Evolutionary conservation across 2,329 filamentous ascomycete species (phyloP).

Genomic region (Bimuria novae-zelandiae): DNA sequence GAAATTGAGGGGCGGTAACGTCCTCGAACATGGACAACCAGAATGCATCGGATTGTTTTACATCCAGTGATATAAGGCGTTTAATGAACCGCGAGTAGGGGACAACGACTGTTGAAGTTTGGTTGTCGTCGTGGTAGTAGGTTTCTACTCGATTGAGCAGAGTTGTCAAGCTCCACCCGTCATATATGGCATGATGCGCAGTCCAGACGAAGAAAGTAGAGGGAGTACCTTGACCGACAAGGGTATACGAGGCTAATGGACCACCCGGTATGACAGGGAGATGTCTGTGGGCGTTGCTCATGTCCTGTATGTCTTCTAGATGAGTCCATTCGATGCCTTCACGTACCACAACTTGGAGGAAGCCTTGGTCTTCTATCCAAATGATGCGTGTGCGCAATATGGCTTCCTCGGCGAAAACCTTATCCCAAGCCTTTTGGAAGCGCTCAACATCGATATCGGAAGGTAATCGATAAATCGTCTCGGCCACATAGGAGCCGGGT

Average conservation of each 20-base stretch:
- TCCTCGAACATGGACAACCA: constrained; percentile 36
- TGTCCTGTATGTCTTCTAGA: constrained; percentile 24
- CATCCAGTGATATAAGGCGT: constrained; percentile 32
- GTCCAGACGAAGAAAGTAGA: constrained; percentile 40
- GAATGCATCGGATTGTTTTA: constrained; percentile 32
- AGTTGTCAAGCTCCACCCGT: constrained; percentile 40
- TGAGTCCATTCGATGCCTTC: constrained; percentile 27
- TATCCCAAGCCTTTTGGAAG: constrained; percentile 54
- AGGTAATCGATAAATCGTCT: constrained; percentile 48
- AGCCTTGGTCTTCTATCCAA: constrained; percentile 36
- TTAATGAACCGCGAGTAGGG: constrained; percentile 42
- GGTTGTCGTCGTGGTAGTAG: constrained; percentile 21
- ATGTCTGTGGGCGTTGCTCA: constrained; percentile 32
- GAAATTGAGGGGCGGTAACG: constrained; percentile 35
- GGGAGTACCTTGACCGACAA: constrained; percentile 25
- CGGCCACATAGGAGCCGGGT: constrained; percentile 39
- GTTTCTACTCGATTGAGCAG: constrained; percentile 33
- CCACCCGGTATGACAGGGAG: constrained; percentile 35
- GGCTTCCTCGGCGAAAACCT: constrained; percentile 48
- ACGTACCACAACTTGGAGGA: constrained; percentile 39
- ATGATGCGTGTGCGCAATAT: constrained; percentile 54
- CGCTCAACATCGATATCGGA: constrained; percentile 29
- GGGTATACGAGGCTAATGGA: constrained; percentile 27
- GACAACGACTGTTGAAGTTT: constrained; percentile 17
- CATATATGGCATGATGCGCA: constrained; percentile 45